A percentile compares a stretch with the other conserved stretches of the same genome.
Conservation (phyloP, 345 rosid species). For the Eucalyptus guilfoylei region DNA sequence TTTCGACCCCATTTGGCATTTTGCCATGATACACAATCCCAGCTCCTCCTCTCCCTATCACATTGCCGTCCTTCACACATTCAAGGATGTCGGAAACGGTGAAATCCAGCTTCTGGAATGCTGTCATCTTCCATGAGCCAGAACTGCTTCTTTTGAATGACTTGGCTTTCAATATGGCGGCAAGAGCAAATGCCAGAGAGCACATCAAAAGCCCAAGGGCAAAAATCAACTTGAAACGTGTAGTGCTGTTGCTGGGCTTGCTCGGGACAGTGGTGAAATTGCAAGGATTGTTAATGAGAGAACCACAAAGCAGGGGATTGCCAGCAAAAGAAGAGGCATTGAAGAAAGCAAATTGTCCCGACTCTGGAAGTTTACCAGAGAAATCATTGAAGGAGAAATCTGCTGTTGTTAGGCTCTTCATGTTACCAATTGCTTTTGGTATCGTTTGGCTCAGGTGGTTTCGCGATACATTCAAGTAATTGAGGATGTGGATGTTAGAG, state of each 20-base stretch:
- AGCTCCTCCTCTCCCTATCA: slow-evolving; percentile 88
- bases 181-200: slow-evolving; percentile 48
- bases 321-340: slow-evolving; percentile 77
- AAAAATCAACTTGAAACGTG: slow-evolving; percentile 55
- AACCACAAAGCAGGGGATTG: slow-evolving; percentile 85
- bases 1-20: slow-evolving; percentile 81
- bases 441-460: slow-evolving; percentile 51
- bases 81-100: slow-evolving; percentile 62
- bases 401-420: slow-evolving; percentile 72
- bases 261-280: slow-evolving; percentile 17
- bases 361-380: slow-evolving; percentile 66
- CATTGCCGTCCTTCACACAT: slow-evolving; percentile 82
- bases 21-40: slow-evolving; percentile 77
- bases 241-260: slow-evolving; percentile 9
- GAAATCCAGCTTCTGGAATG: slow-evolving; percentile 77
- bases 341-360: slow-evolving; percentile 67
- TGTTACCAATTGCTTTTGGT: slow-evolving; percentile 51
- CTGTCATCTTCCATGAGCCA: slow-evolving; percentile 68
- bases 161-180: slow-evolving; percentile 55
- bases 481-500: slow-evolving; percentile 43
- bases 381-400: slow-evolving; percentile 86
- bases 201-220: slow-evolving; percentile 66
- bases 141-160: slow-evolving; percentile 22
- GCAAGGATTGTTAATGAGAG: slow-evolving; percentile 53
- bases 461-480: slow-evolving; percentile 78